Conservation (phyloP, 805 yeast genomes). For the Barnettozyma californica region DNA sequence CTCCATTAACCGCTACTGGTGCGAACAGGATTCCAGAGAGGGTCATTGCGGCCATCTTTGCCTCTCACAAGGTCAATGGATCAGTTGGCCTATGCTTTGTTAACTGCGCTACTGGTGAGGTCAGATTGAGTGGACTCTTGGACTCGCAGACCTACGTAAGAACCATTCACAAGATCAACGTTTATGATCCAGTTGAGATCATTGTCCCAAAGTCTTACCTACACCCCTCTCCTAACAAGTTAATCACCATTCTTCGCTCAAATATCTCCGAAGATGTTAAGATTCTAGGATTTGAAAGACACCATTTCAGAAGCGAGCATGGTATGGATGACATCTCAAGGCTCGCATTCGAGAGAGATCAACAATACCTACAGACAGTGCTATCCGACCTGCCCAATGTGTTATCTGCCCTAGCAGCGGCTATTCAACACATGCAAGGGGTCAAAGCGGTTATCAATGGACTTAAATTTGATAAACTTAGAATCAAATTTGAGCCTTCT, state of each 20-base stretch:
- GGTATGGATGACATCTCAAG: conserved; percentile 22
- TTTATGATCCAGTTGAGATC: conserved; percentile 32
- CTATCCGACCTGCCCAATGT: conserved; percentile 28
- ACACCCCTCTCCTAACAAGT: conserved; percentile 26
- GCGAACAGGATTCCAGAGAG: conserved; percentile 13
- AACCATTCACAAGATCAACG: conserved; percentile 36
- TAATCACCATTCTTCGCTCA: conserved; percentile 32
- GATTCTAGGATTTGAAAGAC: conserved; percentile 23
- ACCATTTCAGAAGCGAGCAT: conserved; percentile 21
- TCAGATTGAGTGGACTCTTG: conserved; percentile 31
- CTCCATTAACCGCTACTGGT: conserved; percentile 8
- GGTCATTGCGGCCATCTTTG: conserved; percentile 27
- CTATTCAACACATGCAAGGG: conserved; percentile 23
- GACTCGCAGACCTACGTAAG: conserved; percentile 44
- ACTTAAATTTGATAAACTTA: conserved; percentile 26
- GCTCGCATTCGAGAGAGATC: conserved; percentile 18
- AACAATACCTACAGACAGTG: conserved; percentile 20
- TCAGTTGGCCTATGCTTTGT: conserved; percentile 38
- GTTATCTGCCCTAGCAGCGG: conserved; percentile 31
- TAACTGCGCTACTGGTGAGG: conserved; percentile 33
- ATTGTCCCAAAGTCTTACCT: conserved; percentile 29
- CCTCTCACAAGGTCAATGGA: conserved; percentile 22
- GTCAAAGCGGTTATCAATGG: conserved; percentile 5
- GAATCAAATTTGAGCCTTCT: conserved; percentile 33
- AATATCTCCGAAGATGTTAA: conserved; percentile 25